These are phyloP conservation scores for Peziza echinospora DNA, from an alignment of 495 filamentous ascomycete genomes.

Conservation along the genomic window DNA sequence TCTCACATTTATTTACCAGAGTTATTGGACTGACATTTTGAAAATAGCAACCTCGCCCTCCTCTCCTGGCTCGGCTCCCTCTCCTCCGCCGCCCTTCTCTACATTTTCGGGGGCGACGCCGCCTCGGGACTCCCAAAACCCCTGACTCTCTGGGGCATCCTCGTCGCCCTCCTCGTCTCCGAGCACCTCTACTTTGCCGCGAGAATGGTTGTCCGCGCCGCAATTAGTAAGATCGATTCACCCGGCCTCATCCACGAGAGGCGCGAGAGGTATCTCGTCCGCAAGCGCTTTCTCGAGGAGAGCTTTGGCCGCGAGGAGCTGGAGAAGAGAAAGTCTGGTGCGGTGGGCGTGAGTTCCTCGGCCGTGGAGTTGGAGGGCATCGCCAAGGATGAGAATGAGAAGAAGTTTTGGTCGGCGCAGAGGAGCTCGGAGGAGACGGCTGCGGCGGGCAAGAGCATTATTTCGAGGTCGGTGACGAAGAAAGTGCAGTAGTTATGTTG, in stretches of 20 bases:
- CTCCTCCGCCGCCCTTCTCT: constrained; percentile 63
- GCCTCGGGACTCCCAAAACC: constrained; percentile 36
- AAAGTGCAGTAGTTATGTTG: constrained; percentile 41
- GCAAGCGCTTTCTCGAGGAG: constrained; percentile 23
- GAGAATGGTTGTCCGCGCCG: constrained; percentile 43
- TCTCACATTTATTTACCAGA: too few species aligned
- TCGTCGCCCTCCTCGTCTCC: constrained; percentile 64
- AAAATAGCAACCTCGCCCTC: constrained; percentile 41
- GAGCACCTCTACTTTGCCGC: constrained; percentile 69
- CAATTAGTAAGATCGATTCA: constrained; percentile 59
- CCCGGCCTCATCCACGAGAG: constrained; percentile 67
- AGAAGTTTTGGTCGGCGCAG: constrained; percentile 48
- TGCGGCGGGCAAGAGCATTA: constrained; percentile 32
- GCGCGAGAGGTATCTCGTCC: constrained; percentile 42
- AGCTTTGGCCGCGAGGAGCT: constrained; percentile 26
- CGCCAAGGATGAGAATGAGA: constrained; percentile 4
- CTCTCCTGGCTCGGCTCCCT: constrained; percentile 80
- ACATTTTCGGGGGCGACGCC: constrained; percentile 51
- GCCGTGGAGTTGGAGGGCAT: constrained; percentile 24
- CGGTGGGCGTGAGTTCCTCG: constrained; percentile 5
- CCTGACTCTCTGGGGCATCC: constrained; percentile 59
- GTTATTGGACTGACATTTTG: neutral
- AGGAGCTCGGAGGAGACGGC: constrained; percentile 38
- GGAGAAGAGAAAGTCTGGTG: constrained; percentile 7
- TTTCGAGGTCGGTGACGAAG: constrained; percentile 26